Evolutionary conservation across 768 basidiomycete species (phyloP).

Genomic region (Lyophyllum decastes): DNA sequence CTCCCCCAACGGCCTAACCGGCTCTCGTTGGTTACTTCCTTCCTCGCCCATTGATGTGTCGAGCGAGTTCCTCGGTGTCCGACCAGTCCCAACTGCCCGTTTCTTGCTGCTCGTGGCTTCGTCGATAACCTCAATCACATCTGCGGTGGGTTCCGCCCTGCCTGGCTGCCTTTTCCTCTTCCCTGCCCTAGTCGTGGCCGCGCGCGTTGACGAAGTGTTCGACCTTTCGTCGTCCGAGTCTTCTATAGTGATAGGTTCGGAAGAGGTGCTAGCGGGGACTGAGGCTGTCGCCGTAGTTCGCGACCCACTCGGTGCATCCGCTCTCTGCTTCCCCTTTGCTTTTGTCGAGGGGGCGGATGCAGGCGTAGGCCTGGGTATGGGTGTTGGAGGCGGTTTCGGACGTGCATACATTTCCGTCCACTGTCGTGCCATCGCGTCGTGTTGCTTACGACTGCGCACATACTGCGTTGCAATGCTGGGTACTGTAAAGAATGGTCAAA

Average conservation of each 20-base stretch:
- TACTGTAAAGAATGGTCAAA: slow-evolving; percentile 36
- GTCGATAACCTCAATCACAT: slow-evolving; percentile 17
- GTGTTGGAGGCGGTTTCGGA: slow-evolving; percentile 22
- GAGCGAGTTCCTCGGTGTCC: slow-evolving; percentile 15
- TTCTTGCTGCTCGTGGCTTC: slow-evolving; percentile 17
- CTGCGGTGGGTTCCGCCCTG: slow-evolving; percentile 30
- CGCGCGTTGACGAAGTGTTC: neutral
- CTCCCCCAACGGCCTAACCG: slow-evolving; percentile 30
- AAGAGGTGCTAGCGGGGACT: neutral
- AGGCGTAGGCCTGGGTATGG: slow-evolving; percentile 2
- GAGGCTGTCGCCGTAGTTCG: slow-evolving; percentile 1
- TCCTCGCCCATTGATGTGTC: slow-evolving; percentile 12
- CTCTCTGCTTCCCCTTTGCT: slow-evolving; percentile 38
- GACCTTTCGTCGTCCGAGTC: slow-evolving; percentile 29
- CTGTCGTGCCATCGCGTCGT: slow-evolving; percentile 76
- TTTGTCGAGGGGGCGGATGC: slow-evolving; percentile 16
- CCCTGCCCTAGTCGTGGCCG: slow-evolving; percentile 21
- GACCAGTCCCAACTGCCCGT: slow-evolving; percentile 20
- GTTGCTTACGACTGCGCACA: slow-evolving; percentile 60
- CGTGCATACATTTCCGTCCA: slow-evolving; percentile 76
- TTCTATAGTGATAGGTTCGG: slow-evolving; percentile 25
- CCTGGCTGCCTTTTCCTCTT: slow-evolving; percentile 36
- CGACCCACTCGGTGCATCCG: slow-evolving; percentile 16
- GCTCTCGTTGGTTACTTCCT: slow-evolving; percentile 14
- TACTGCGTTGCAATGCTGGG: slow-evolving; percentile 75